Percentiles rank a stretch among this genome's conserved stretches.
Conservation (phyloP, 2,329 filamentous ascomycete species). For the Diaporthe citrichinensis region DNA sequence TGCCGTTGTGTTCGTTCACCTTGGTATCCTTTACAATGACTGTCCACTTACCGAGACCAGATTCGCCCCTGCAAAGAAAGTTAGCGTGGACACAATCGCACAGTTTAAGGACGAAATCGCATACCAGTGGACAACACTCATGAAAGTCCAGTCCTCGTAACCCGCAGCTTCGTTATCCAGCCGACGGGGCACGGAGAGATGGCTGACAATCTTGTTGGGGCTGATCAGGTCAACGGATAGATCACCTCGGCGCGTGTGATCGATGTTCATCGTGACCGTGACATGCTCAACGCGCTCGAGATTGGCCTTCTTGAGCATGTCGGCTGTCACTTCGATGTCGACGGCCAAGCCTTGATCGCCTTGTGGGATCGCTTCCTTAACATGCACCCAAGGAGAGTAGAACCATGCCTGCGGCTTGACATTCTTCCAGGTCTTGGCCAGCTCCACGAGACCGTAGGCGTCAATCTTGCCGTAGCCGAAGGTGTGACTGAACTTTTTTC, state of each 20-base stretch:
- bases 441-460: constrained; percentile 85
- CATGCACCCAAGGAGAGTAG: constrained; percentile 93
- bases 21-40: constrained; percentile 88
- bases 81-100: constrained; percentile 48
- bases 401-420: constrained; percentile 98
- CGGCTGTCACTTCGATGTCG: constrained; percentile 83
- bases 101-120: constrained; percentile 48
- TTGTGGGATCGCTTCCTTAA: constrained; percentile 88
- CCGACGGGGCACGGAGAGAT: constrained; percentile 82
- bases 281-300: constrained; percentile 92
- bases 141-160: constrained; percentile 98
- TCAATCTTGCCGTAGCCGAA: constrained; percentile 98
- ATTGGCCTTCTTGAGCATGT: constrained; percentile 87
- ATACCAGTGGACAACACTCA: constrained; percentile 97
- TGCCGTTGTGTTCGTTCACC: constrained; percentile 82
- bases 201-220: constrained; percentile 84
- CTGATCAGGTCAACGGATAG: constrained; percentile 92
- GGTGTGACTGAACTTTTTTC: constrained; percentile 91
- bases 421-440: constrained; percentile 85
- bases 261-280: constrained; percentile 96
- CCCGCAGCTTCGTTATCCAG: constrained; percentile 77
- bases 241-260: constrained; percentile 89
- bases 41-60: constrained; percentile 90
- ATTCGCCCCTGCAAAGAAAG: constrained; percentile 78
- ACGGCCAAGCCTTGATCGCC: constrained; percentile 84